Evolutionary conservation across 148 eudicot genomes (phyloP), one percentile per base, ranked within the genome.

Genomic region (Vaccinium macrocarpon): DNA sequence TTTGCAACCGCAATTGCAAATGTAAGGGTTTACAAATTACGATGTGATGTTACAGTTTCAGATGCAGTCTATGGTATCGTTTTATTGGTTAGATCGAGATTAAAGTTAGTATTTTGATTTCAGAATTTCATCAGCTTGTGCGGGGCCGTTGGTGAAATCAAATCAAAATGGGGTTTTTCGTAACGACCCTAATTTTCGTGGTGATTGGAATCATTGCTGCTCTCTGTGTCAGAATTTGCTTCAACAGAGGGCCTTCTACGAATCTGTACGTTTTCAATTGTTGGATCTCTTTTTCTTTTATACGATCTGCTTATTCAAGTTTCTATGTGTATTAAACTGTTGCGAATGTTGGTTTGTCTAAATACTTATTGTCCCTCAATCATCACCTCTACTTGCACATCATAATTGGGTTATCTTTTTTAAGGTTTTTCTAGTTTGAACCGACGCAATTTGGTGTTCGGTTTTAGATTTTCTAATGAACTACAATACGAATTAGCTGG

Each of bases 241-340:
- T 87, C 93, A 96, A 91, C 87, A 89, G 88, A 87, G 98, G 99
- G 27, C 94, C 98, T 85, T 96, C 98, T 61, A 85, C 97, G 6
- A 93, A 94, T 89, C 93, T 96, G 99, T 96, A 94, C 80, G 89
- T 76, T 61, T 84, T 42, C 68, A 35, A 38, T 57, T 38, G 71
- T 51, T 80, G 18, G 19, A 59, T 35, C 55, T 76, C 0, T 32
- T 53, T 8, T 15, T 27, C 7, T 27, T 48, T 21, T 35, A 16
- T 25, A 27, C 11, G 59, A 50, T 78, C 52, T 53, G 59, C 46
- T 27, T 52, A 5, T 27, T 52, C 1, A 52, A 25, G 52, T 78
- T 78, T 49, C 25, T 29, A 13, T 48, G 9, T 50, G 8, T 76
- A n/a, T 29, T 56, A 49, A 76, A 76, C 16, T 3, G 13, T 48